A percentile compares a stretch with the other conserved stretches of the same genome.
These are phyloP conservation scores for Phycomyces nitens DNA, from an alignment of 192 early-diverging fungal genomes.

Conservation along the genomic window DNA sequence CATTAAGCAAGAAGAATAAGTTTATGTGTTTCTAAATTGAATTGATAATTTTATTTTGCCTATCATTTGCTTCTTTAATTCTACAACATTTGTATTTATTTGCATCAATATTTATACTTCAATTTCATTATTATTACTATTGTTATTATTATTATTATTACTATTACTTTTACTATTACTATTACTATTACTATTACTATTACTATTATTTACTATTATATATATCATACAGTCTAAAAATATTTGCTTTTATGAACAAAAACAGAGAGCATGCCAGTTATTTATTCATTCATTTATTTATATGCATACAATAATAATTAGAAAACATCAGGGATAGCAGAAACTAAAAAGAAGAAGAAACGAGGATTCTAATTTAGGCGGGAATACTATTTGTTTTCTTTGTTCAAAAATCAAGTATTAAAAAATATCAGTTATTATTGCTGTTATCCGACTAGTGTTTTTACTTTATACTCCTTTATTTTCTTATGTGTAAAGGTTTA, in stretches of 20 bases:
- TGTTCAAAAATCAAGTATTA: too few relatives aligned
- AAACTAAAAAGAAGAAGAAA: not conserved
- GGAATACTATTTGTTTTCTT: too few relatives aligned
- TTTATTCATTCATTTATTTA: not conserved
- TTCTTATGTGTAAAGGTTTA: too few relatives aligned
- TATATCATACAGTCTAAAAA: not conserved
- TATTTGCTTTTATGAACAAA: not conserved
- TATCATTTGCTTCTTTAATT: not conserved
- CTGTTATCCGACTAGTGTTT: too few relatives aligned
- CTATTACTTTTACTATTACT: too few relatives aligned
- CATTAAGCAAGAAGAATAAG: conserved; percentile 45
- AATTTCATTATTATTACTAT: not conserved
- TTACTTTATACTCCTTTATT: too few relatives aligned
- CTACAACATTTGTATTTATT: not conserved
- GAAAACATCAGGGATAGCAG: not conserved
- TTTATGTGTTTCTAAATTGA: conserved; percentile 50
- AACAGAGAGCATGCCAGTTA: too few relatives aligned
- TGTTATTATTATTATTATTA: not conserved
- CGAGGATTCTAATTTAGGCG: not conserved
- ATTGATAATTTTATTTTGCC: not conserved
- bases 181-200: too few relatives aligned
- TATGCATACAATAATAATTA: not conserved
- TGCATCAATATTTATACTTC: not conserved
- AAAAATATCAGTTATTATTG: too few relatives aligned
- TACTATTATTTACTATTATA: not conserved